Conservation (phyloP, 2,329 filamentous ascomycete species). For the Chaetomium olivaceum region DNA sequence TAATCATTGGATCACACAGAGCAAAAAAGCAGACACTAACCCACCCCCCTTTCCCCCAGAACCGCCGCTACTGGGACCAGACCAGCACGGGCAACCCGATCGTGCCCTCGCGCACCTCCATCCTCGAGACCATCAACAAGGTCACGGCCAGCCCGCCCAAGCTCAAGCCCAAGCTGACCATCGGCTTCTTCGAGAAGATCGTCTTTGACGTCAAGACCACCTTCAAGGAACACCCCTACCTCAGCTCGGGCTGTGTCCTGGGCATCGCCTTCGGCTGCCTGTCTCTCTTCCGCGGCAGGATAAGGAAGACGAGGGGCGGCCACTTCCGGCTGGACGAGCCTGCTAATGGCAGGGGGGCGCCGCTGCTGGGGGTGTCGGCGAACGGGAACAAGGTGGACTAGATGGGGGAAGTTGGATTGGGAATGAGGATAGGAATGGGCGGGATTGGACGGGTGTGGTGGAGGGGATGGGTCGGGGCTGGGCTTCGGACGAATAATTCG, state of each 20-base stretch:
- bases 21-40: background rate
- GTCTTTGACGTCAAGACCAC: slow-evolving; percentile 65
- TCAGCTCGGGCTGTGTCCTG: slow-evolving; percentile 58
- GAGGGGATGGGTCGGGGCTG: background rate
- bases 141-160: slow-evolving; percentile 67
- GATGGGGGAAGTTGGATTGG: background rate
- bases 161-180: slow-evolving; percentile 77
- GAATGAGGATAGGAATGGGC: too few relatives aligned
- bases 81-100: slow-evolving; percentile 89
- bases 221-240: slow-evolving; percentile 60
- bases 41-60: slow-evolving; percentile 50
- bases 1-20: background rate
- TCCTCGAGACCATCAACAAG: slow-evolving; percentile 80
- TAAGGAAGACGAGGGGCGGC: slow-evolving; percentile 55
- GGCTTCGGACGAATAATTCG: slow-evolving; percentile 13
- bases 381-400: slow-evolving; percentile 29
- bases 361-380: slow-evolving; percentile 21
- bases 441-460: slow-evolving; percentile 13
- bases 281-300: slow-evolving; percentile 53
- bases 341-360: slow-evolving; percentile 40
- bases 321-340: slow-evolving; percentile 63
- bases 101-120: slow-evolving; percentile 82
- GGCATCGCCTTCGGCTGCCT: slow-evolving; percentile 56
- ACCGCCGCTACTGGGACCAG: slow-evolving; percentile 91
- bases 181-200: slow-evolving; percentile 68